These are phyloP conservation scores for Aspergillus puulaauensis DNA, from an alignment of 2,329 filamentous ascomycete genomes.

Conservation along the genomic window DNA sequence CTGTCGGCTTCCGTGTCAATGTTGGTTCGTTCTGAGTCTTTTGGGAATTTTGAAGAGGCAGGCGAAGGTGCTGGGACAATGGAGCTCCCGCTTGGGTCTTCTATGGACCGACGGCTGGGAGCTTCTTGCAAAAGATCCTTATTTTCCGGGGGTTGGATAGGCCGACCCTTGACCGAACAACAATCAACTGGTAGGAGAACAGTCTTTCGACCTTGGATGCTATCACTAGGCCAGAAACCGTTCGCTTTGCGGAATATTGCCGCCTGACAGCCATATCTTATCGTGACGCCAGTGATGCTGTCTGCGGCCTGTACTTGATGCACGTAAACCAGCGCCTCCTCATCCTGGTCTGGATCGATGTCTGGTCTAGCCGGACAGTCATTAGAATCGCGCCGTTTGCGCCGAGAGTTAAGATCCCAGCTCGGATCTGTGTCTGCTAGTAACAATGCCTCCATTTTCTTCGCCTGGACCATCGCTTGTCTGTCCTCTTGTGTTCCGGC, in stretches of 20 bases:
- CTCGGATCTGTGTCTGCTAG: conserved; percentile 42
- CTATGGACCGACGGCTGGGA: conserved; percentile 19
- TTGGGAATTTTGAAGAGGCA: conserved; percentile 4
- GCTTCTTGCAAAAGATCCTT: conserved; percentile 27
- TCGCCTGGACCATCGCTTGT: conserved; percentile 47
- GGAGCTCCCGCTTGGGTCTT: conserved; percentile 36
- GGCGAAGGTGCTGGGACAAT: conserved; percentile 26
- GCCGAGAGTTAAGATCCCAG: conserved; percentile 35
- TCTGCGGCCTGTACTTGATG: conserved; percentile 81
- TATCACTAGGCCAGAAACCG: conserved; percentile 91
- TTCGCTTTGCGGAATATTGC: conserved; percentile 84
- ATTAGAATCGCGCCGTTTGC: conserved; percentile 48
- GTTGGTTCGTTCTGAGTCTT: conserved; percentile 11
- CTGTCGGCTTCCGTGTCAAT: conserved; percentile 48
- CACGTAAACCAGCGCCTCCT: conserved; percentile 83
- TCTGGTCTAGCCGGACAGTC: conserved; percentile 31
- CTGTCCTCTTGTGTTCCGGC: conserved; percentile 45
- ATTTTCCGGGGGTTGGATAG: conserved; percentile 38
- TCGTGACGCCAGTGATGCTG: conserved; percentile 85
- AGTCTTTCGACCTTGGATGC: conserved; percentile 77
- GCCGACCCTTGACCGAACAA: conserved; percentile 77
- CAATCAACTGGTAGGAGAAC: conserved; percentile 86
- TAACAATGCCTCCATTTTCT: conserved; percentile 48
- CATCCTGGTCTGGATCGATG: conserved; percentile 53
- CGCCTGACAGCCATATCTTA: conserved; percentile 84